These are phyloP conservation scores for Backusella macrospora DNA, from an alignment of 192 early-diverging fungal species.

Conservation along the genomic window DNA sequence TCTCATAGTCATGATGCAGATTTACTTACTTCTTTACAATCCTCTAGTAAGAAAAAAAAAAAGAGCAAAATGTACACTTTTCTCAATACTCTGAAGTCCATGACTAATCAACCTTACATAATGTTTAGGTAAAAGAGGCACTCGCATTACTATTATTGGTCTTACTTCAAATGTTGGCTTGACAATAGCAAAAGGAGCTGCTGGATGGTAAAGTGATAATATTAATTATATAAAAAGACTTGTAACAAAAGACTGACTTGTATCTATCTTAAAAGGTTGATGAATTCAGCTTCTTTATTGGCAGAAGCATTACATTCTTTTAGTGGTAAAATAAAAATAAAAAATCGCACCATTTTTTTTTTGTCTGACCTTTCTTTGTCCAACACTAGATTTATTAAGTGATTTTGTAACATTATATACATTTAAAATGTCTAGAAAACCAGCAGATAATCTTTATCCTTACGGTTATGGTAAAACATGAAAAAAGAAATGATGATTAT, in stretches of 20 bases:
- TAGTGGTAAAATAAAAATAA: conserved; percentile 58
- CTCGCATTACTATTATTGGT: conserved; percentile 69
- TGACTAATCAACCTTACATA: not conserved
- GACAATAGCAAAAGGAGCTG: conserved; percentile 64
- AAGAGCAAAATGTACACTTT: not conserved
- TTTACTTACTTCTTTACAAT: conserved; percentile 16
- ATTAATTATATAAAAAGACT: not conserved
- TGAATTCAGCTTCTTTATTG: conserved; percentile 77
- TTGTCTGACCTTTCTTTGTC: not conserved
- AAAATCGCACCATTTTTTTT: not conserved
- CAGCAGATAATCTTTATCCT: conserved; percentile 64
- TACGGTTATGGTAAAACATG: conserved; percentile 69
- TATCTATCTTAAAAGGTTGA: conserved; percentile 40
- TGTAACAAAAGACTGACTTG: not conserved
- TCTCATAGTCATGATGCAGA: conserved; percentile 33
- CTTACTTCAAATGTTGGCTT: conserved; percentile 65
- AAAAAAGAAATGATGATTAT: conserved; percentile 8
- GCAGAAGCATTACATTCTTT: conserved; percentile 84
- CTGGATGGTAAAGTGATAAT: conserved; percentile 51
- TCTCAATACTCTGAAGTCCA: not conserved
- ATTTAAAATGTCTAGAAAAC: conserved; percentile 67
- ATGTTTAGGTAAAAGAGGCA: conserved; percentile 50
- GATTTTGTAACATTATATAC: conserved; percentile 84
- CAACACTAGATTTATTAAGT: conserved; percentile 56
- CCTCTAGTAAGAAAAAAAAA: conserved; percentile 22